A percentile compares a stretch with the other conserved stretches of the same genome.
Evolutionary conservation across 768 basidiomycete species (phyloP).

Genomic region (Podaxis sp.): DNA sequence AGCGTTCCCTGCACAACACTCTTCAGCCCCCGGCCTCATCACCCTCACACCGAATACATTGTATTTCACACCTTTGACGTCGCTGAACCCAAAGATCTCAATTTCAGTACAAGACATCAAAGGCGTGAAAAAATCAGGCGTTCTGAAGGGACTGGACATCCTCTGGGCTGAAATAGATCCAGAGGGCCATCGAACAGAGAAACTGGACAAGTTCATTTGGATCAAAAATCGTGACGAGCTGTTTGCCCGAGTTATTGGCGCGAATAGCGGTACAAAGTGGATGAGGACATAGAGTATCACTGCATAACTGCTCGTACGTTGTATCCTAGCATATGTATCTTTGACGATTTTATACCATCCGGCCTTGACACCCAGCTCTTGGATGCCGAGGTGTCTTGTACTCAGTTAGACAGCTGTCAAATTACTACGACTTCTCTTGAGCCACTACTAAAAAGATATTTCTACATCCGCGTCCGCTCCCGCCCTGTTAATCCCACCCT

Average conservation of each 20-base stretch:
- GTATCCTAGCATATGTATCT: too few relatives aligned
- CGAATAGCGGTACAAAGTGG: neutral
- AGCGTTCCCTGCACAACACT: conserved; percentile 65
- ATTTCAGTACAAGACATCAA: conserved; percentile 48
- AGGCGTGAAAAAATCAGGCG: conserved; percentile 56
- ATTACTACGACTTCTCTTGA: neutral
- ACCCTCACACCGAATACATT: conserved; percentile 51
- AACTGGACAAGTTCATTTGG: conserved; percentile 58
- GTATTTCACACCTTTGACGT: conserved; percentile 56
- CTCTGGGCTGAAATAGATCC: conserved; percentile 34
- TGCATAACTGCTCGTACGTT: neutral
- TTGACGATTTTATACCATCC: neutral
- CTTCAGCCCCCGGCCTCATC: conserved; percentile 56
- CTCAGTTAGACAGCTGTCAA: conserved; percentile 8
- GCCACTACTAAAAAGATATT: neutral
- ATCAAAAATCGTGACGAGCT: conserved; percentile 64
- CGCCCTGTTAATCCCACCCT: neutral
- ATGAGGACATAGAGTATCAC: neutral
- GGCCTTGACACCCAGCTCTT: neutral
- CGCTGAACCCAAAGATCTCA: conserved; percentile 41
- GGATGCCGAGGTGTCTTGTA: neutral
- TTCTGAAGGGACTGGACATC: conserved; percentile 53
- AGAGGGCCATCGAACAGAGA: conserved; percentile 33
- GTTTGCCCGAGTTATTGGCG: conserved; percentile 61
- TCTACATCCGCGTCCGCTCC: neutral